Evolutionary conservation across 2,329 filamentous ascomycete genomes (phyloP).

Genomic region (Ramularia endophylla): DNA sequence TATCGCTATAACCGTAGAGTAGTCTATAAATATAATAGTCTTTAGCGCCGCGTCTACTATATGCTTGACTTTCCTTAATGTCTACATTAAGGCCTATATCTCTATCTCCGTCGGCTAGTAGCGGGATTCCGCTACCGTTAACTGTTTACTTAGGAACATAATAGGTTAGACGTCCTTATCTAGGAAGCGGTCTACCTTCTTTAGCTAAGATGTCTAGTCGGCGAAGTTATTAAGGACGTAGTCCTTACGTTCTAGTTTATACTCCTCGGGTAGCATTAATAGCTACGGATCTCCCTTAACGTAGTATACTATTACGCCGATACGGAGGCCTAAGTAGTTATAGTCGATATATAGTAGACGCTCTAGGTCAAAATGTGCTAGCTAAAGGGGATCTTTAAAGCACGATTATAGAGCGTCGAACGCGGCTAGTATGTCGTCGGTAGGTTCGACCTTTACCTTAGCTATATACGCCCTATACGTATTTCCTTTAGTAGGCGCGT

Average conservation of each 20-base stretch:
- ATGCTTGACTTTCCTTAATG: constrained; percentile 1
- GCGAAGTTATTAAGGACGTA: not conserved
- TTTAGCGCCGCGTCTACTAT: not conserved
- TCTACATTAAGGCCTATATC: not conserved
- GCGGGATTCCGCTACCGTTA: not conserved
- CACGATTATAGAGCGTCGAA: too few species aligned
- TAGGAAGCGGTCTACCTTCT: not conserved
- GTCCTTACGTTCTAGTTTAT: not conserved
- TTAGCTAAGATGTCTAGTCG: not conserved
- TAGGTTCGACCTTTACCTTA: not conserved
- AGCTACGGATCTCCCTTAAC: not conserved
- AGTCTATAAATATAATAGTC: constrained; percentile 1
- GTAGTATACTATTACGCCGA: constrained; percentile 1
- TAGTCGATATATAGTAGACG: constrained; percentile 1
- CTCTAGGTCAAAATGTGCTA: not conserved
- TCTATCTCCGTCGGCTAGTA: constrained; percentile 5
- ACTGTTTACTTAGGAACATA: not conserved
- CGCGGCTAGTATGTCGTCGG: too few species aligned
- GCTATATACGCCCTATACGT: not conserved
- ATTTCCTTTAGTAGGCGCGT: not conserved
- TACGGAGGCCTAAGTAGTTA: not conserved
- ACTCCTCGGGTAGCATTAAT: not conserved
- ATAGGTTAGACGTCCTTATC: not conserved
- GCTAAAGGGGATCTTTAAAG: too few species aligned
- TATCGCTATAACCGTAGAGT: not conserved